phyloP scores from a whole-genome alignment of 164 flowering plant genomes.

The Dillenia turbinata region DNA sequence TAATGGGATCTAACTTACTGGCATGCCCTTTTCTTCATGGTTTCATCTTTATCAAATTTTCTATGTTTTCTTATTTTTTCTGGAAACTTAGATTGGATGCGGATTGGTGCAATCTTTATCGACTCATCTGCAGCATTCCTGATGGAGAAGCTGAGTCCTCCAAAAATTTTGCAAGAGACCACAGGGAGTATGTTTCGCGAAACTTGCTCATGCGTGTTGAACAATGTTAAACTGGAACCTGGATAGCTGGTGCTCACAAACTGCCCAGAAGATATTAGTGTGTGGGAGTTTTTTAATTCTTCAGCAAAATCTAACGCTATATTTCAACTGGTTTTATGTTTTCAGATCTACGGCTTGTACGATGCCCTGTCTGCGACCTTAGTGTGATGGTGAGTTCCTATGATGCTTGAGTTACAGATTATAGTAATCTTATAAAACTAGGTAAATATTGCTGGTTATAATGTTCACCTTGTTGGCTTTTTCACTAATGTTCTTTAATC shows the following conservation, averaged over 20 bases:
- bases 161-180: constrained; percentile 24
- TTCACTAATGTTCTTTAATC: too few species aligned
- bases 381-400: constrained; percentile 73
- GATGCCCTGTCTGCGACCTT: constrained; percentile 94
- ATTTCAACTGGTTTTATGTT: constrained; percentile 3
- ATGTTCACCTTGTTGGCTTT: too few species aligned
- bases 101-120: constrained; percentile 79
- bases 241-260: constrained; percentile 68
- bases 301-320: too few species aligned
- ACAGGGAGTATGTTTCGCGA: constrained; percentile 42
- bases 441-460: too few species aligned
- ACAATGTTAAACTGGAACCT: constrained; percentile 68
- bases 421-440: too few species aligned
- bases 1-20: too few species aligned
- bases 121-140: constrained; percentile 53
- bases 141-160: constrained; percentile 47
- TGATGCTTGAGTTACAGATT: background rate
- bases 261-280: background rate
- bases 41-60: too few species aligned
- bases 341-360: constrained; percentile 89
- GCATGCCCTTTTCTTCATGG: too few species aligned
- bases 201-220: constrained; percentile 47
- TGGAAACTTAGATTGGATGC: constrained; percentile 73
- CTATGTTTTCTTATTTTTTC: background rate
- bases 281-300: background rate